Base-by-base conservation (phyloP, 495 filamentous ascomycete genomes). In the Penicillium goetzii region DNA sequence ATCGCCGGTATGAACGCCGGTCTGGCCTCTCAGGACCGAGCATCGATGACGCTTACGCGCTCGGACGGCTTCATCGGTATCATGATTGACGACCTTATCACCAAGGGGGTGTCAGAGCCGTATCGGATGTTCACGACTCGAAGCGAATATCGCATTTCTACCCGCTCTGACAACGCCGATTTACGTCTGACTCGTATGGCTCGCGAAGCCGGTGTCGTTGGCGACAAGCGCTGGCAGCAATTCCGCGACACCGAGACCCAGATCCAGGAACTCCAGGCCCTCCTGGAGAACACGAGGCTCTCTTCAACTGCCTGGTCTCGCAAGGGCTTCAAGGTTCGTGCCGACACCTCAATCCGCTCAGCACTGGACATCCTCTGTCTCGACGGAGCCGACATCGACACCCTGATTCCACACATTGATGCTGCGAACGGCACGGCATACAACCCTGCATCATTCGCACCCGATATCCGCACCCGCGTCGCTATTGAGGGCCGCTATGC, bases 61-160 rank as follows among this genome's bases (percentile, higher is more conserved):
- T 88, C 89, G 14, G 95, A 98, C 74, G 92, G 90, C 17, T 99
- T 97, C 72, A 97, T 99, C 72, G 95, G 95, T 56, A 89, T 99
- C 78, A 97, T 99, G 95, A 95, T 99, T 73, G 95, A 99, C 76
- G 95, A 99, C 73, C 87, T 99, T 49, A 88, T 97, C 76, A 99
- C 95, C 33, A 98, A 97, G 76, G 95, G 95, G 50, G 94, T 99
- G 14, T 92, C 90, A 10, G 95, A 99, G 76, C 95, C 95, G 0
- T 99, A 99, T 78, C 88, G 95, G 63, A 98, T 99, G 96, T 99
- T 99, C 81, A 98, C 95, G 9, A 92, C 92, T 19, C 89, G 95
- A 59, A 93, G 88, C 78, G 95, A 99, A 75, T 99, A 96, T 79
- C 91, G 95, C 53, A 93, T 99, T 83, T 89, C 87, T 34, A 86